Conservation (phyloP, 306 rosid species). For the Prunus campanulata region DNA sequence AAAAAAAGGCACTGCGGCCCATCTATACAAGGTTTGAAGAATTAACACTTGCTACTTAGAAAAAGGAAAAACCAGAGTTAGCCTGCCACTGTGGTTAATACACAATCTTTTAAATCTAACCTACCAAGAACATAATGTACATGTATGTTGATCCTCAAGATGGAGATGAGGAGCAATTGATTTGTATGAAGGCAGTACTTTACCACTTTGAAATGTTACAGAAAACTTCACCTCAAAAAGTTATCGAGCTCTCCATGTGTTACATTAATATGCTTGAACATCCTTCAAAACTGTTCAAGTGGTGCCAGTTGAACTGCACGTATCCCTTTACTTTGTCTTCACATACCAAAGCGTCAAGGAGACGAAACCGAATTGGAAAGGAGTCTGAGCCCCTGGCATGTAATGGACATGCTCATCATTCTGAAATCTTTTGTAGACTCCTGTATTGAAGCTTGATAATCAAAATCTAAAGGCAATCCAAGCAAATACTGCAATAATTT, state of each 20-base stretch:
- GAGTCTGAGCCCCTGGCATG: slow-evolving; percentile 12
- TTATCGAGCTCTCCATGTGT: background rate
- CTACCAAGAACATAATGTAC: slow-evolving; percentile 44
- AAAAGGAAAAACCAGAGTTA: slow-evolving; percentile 14
- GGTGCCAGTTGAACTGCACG: slow-evolving; percentile 18
- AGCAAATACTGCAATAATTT: background rate
- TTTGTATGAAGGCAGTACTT: slow-evolving; percentile 19
- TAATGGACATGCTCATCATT: background rate
- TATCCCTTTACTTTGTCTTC: background rate
- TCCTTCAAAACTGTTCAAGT: slow-evolving; percentile 28
- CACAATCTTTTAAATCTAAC: slow-evolving; percentile 31
- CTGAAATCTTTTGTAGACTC: background rate
- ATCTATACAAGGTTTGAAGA: slow-evolving; percentile 34
- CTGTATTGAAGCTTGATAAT: slow-evolving; percentile 9
- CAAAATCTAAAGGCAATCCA: background rate
- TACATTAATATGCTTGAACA: slow-evolving; percentile 16
- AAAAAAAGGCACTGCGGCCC: slow-evolving; percentile 9
- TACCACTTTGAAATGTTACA: slow-evolving; percentile 12
- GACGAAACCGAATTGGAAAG: slow-evolving; percentile 11
- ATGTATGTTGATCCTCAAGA: slow-evolving; percentile 27
- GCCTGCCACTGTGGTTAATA: slow-evolving; percentile 26
- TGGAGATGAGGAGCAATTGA: slow-evolving; percentile 8
- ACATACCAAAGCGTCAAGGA: slow-evolving; percentile 18
- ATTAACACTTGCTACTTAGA: slow-evolving; percentile 6
- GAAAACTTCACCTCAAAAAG: slow-evolving; percentile 22